Base-by-base conservation (phyloP, 305 asterid genomes). In the Solanum hybrid region DNA sequence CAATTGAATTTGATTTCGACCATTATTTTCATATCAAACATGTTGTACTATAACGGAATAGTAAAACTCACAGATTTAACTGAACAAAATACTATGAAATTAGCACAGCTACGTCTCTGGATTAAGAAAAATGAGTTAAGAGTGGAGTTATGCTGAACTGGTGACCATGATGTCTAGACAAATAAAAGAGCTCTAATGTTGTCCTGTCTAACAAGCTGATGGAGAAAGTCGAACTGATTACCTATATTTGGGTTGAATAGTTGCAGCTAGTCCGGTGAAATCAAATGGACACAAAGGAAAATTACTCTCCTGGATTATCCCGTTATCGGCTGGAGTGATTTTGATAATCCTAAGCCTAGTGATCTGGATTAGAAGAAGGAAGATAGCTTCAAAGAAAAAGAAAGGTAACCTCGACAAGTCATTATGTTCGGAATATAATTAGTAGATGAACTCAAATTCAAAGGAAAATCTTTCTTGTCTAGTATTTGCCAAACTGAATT, bases 241-340 rank as follows among this genome's bases (percentile, higher is more conserved):
- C 87, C 28, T 51, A 35, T 51, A 8, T 28, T 89, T 78, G 51
- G 78, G 80, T 77, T 33, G 22, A 8, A 22, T 74, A 61, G 8
- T 13, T 64, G 42, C 57, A 51, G 78, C 76, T 37, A 83, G 14
- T 31, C 79, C 4, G 76, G 29, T 35, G 22, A 83, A 46, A 83
- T 40, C 89, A 42, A 40, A 69, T n/a, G 39, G 89, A 40, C 87
- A 89, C 89, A 89, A 39, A 74, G 42, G 91, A 33, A 89, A 73
- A 26, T 20, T 34, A 22, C 39, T 89, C 11, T n/a, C 14, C 24
- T 26, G 34, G 67, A 73, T 34, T 79, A 28, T 89, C 34, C 64
- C 91, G 8, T 14, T 89, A 34, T 84, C 46, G 24, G 69, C 61
- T 16, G 91, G 89, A 73, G 40, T 24, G 40, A 20, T 73, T 83